Evolutionary conservation across 2,329 filamentous ascomycete species (phyloP), one percentile per base, ranked within the genome.

Genomic region (Metarhizium humberi): DNA sequence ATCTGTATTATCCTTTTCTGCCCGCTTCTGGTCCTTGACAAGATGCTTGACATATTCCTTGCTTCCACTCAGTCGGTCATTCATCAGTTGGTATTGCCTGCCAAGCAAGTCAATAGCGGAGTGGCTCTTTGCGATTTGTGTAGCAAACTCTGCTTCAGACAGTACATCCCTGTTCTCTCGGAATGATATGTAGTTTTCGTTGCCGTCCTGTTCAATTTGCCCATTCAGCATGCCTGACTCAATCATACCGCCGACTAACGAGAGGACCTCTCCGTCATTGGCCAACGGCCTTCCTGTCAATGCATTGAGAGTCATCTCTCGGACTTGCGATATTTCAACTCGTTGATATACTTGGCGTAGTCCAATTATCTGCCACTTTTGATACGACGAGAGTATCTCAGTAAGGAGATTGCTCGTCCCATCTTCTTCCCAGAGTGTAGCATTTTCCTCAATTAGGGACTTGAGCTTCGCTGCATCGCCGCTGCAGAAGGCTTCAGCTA

Each of bases 321-420:
- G 75, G 20, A 86, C 68, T 62, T 82, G 76, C 18, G 75, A 62
- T 36, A 86, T 73, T 16, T 79, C 77, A 38, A 85, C 73, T 58
- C 80, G 80, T 53, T 72, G 74, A 66, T 92, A 96, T 3, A 89
- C 84, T 53, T 81, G 79, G 48, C 85, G 84, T 30, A 97, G 76
- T 57, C 84, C 84, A 38, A 86, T 75, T 56, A 97, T 82, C 57
- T 88, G 85, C 74, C 87, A 90, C 62, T 85, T 84, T 61, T 88
- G 84, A 66, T 92, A 89, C 10, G 87, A 84, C 20, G 79, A 74
- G 43, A 87, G 68, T 11, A 92, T 85, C 66, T 90, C 83, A 4
- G 75, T 72, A 13, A 95, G 76, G 14, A 97, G 79, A 3, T 85
- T 81, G 4, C 73, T 69, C 64, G 95, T 97, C 50, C 82, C 81